Conservation (phyloP, 2,329 filamentous ascomycete genomes). For the Monilinia aucupariae region DNA sequence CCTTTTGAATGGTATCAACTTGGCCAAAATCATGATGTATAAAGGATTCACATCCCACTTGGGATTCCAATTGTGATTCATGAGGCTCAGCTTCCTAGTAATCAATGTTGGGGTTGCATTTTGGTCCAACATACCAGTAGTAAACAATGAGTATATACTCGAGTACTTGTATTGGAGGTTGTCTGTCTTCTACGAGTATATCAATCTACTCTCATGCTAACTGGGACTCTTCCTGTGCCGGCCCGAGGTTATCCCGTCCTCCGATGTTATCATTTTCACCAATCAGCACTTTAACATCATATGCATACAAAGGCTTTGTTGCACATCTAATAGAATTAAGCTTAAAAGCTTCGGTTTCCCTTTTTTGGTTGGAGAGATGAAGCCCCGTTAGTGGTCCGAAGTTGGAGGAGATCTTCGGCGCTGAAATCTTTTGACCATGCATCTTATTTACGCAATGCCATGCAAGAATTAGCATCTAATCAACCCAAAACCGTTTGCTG, state of each 20-base stretch:
- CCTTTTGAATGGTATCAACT: neutral
- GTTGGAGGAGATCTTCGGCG: too few relatives aligned
- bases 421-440: too few relatives aligned
- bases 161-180: neutral
- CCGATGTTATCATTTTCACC: neutral
- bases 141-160: neutral
- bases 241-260: neutral
- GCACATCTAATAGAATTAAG: neutral
- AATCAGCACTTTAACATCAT: neutral
- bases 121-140: neutral
- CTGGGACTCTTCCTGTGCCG: neutral
- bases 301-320: neutral
- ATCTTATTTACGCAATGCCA: neutral
- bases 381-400: too few relatives aligned
- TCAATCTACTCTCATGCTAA: neutral
- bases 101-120: neutral
- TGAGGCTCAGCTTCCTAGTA: neutral
- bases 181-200: neutral
- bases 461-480: neutral
- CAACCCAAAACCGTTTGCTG: neutral
- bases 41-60: neutral
- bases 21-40: neutral
- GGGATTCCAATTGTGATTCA: slow-evolving; percentile 5
- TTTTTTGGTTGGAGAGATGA: too few relatives aligned
- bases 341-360: too few relatives aligned